Conservation (phyloP, 345 rosid species). For the Lumnitzera racemosa region DNA sequence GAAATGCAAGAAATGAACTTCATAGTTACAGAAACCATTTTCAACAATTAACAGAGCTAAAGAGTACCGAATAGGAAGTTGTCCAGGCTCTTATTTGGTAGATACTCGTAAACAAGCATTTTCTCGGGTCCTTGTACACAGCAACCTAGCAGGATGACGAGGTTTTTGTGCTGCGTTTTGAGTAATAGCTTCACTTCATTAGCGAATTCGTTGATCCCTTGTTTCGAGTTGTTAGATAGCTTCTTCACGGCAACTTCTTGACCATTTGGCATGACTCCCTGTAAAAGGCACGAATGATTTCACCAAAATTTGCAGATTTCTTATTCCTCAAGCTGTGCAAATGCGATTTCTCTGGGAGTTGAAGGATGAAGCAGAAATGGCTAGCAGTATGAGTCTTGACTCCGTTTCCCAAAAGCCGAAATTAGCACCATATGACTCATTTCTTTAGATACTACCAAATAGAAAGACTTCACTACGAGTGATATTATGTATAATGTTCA, state of each 20-base stretch:
- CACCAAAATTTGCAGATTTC: no score
- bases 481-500: no score
- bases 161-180: conserved; percentile 66
- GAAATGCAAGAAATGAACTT: conserved; percentile 7
- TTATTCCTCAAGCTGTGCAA: no score
- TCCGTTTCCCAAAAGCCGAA: no score
- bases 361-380: no score
- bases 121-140: conserved; percentile 62
- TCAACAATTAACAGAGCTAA: neutral
- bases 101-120: conserved; percentile 78
- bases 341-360: no score
- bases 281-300: neutral
- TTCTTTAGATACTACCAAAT: no score
- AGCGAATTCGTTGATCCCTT: conserved; percentile 59
- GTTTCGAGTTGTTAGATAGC: conserved; percentile 47
- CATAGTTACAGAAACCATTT: neutral
- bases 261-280: conserved; percentile 59
- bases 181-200: conserved; percentile 68
- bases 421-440: no score
- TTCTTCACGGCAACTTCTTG: conserved; percentile 74
- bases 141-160: conserved; percentile 65
- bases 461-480: no score
- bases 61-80: conserved; percentile 54
- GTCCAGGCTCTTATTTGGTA: conserved; percentile 74
- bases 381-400: no score